phyloP scores from a whole-genome alignment of 2,329 filamentous ascomycete species.

The Didymella arachidicola region DNA sequence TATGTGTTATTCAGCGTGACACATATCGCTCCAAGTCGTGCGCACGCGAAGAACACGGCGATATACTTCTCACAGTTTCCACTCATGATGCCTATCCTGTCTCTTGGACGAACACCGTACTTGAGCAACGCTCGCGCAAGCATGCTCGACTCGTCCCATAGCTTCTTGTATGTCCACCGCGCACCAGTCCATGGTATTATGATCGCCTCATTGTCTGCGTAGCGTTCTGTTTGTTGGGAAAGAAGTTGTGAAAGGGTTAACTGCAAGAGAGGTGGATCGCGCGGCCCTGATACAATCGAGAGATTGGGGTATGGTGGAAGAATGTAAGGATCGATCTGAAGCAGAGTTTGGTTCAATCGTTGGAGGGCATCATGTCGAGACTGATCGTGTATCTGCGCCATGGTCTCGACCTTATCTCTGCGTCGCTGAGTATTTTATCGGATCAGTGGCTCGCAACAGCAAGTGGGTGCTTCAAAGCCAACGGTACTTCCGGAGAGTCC shows the following conservation, averaged over 20 bases:
- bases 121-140: constrained; percentile 62
- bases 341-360: constrained; percentile 48
- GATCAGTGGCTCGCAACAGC: neutral
- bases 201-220: constrained; percentile 71
- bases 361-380: constrained; percentile 41
- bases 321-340: constrained; percentile 49
- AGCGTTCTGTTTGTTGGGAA: constrained; percentile 72
- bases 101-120: constrained; percentile 71
- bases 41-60: constrained; percentile 75
- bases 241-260: constrained; percentile 76
- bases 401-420: constrained; percentile 12
- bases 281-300: constrained; percentile 72
- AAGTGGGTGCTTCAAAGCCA: neutral
- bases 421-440: neutral
- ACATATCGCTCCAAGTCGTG: constrained; percentile 59
- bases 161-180: constrained; percentile 68
- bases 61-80: constrained; percentile 66
- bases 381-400: constrained; percentile 42
- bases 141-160: constrained; percentile 51
- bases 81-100: constrained; percentile 78
- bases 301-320: constrained; percentile 52
- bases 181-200: constrained; percentile 79
- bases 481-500: neutral
- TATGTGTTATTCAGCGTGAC: constrained; percentile 87
- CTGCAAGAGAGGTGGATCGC: constrained; percentile 73